These are phyloP conservation scores for Candida easanensis DNA, from an alignment of 805 yeast species.

Conservation along the genomic window DNA sequence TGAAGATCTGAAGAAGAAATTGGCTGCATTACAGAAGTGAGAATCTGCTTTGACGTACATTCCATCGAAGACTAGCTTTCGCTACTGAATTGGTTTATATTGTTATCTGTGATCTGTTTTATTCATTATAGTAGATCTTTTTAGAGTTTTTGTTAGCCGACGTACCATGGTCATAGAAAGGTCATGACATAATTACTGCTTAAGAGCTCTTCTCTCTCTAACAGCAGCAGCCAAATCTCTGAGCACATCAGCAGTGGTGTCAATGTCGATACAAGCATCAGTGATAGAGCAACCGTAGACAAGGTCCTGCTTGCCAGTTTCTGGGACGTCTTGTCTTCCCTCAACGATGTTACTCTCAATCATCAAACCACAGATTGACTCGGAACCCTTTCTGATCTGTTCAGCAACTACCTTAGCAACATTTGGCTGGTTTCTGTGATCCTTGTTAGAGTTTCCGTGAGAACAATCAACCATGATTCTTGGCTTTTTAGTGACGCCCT, in stretches of 20 bases:
- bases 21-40: not conserved
- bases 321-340: conserved; percentile 87
- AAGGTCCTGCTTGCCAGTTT: conserved; percentile 72
- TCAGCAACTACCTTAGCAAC: conserved; percentile 79
- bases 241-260: conserved; percentile 79
- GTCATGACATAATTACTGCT: conserved; percentile 7
- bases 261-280: conserved; percentile 95
- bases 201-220: conserved; percentile 63
- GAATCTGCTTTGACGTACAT: no score
- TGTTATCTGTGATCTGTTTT: not conserved
- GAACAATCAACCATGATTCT: conserved; percentile 92
- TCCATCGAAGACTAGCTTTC: not conserved
- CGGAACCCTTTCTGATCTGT: conserved; percentile 81
- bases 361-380: conserved; percentile 86
- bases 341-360: conserved; percentile 89
- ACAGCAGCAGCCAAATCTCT: conserved; percentile 80
- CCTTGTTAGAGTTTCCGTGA: conserved; percentile 94
- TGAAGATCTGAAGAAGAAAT: conserved; percentile 3
- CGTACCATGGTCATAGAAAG: no score
- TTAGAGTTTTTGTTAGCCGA: not conserved
- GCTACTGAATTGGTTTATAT: not conserved
- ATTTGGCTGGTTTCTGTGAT: conserved; percentile 91
- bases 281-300: conserved; percentile 96
- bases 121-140: no score
- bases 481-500: conserved; percentile 30